A percentile compares a stretch with the other conserved stretches of the same genome.
These are phyloP conservation scores for Planoprotostelium fungivorum DNA, from an alignment of 78 protist genomes.

Conservation along the genomic window DNA sequence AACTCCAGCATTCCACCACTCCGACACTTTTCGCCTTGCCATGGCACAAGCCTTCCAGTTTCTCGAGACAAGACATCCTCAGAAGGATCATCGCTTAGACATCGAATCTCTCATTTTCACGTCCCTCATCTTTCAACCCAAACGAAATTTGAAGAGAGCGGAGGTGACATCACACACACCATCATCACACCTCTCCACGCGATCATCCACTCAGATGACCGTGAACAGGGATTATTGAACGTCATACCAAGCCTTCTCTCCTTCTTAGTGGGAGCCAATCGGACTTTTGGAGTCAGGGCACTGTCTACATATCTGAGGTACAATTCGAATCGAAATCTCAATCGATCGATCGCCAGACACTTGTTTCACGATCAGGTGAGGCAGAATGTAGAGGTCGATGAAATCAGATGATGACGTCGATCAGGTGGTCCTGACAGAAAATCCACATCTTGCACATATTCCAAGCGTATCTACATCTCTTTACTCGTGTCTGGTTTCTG, in stretches of 20 bases:
- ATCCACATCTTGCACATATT: background rate
- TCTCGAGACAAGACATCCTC: no score
- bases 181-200: no score
- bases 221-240: background rate
- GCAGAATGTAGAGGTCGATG: no score
- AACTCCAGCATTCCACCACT: no score
- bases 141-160: background rate
- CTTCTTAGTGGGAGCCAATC: background rate
- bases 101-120: no score
- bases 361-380: background rate
- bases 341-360: background rate
- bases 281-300: background rate
- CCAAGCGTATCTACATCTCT: background rate
- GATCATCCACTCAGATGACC: background rate
- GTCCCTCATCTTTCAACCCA: background rate
- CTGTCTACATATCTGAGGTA: background rate
- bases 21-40: no score
- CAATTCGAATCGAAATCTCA: background rate
- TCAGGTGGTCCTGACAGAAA: background rate
- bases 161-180: background rate
- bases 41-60: no score
- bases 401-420: no score
- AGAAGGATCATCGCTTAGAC: no score
- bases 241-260: background rate
- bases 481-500: background rate